Conservation (phyloP, 2,329 filamentous ascomycete genomes). For the Ilyonectria sp. region DNA sequence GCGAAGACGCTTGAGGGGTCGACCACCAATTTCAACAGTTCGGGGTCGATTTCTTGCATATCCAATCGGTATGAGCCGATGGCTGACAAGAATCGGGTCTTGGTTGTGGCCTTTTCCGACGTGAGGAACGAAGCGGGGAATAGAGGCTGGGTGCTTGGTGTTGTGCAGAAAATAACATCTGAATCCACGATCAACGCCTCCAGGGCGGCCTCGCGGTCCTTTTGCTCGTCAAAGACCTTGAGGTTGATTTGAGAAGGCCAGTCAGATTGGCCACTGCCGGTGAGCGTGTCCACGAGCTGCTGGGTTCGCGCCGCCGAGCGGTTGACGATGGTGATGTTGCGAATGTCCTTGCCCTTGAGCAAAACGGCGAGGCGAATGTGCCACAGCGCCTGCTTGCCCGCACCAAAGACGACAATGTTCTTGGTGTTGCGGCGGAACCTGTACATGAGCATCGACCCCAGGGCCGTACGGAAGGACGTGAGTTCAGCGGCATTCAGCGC, state of each 20-base stretch:
- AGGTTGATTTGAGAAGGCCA: conserved; percentile 39
- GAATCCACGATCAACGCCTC: conserved; percentile 40
- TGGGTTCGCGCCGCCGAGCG: conserved; percentile 45
- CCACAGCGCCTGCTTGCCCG: conserved; percentile 81
- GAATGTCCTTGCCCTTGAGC: conserved; percentile 54
- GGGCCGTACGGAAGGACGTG: conserved; percentile 78
- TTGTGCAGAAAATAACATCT: conserved; percentile 53
- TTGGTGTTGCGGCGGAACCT: conserved; percentile 45
- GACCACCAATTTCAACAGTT: conserved; percentile 43
- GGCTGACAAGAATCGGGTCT: conserved; percentile 48
- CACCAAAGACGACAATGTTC: conserved; percentile 77
- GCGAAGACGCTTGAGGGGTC: conserved; percentile 31
- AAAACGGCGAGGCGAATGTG: conserved; percentile 77
- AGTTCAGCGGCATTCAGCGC: conserved; percentile 78
- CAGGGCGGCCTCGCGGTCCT: conserved; percentile 30
- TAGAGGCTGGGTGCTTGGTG: conserved; percentile 48
- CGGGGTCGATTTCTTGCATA: conserved; percentile 53
- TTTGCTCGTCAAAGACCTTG: conserved; percentile 26
- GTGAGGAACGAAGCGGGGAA: conserved; percentile 46
- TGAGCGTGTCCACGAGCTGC: conserved; percentile 40
- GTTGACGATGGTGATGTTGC: conserved; percentile 53
- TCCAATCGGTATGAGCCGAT: conserved; percentile 53
- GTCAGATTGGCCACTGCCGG: conserved; percentile 16
- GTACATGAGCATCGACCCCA: conserved; percentile 75
- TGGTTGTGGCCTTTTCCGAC: conserved; percentile 39